Evolutionary conservation across 768 basidiomycete species (phyloP).

Genomic region (Amyloporia xantha): DNA sequence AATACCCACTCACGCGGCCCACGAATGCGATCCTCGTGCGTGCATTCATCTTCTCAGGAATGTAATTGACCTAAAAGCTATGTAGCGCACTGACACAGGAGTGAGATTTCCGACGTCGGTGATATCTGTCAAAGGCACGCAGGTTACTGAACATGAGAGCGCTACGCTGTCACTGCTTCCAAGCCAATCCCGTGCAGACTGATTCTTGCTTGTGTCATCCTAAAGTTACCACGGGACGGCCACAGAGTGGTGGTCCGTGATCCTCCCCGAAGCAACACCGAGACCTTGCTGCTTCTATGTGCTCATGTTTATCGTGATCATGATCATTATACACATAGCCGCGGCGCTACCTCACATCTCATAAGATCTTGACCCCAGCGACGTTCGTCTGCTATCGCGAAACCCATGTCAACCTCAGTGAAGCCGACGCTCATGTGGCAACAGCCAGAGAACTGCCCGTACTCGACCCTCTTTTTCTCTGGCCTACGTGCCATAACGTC

Average conservation of each 20-base stretch:
- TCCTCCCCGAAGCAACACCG: neutral
- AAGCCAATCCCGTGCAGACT: no score
- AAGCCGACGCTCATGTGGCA: neutral
- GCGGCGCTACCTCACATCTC: slow-evolving; percentile 1
- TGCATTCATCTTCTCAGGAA: no score
- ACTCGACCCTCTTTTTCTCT: slow-evolving; percentile 31
- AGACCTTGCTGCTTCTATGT: neutral
- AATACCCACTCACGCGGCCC: no score
- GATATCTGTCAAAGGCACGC: no score
- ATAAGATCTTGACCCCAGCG: neutral
- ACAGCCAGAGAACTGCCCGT: slow-evolving; percentile 7
- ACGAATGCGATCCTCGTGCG: no score
- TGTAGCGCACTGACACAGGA: no score
- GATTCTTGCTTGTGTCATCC: no score
- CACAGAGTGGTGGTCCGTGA: neutral
- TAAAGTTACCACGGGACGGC: no score
- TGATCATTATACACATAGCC: neutral
- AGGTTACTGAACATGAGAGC: no score
- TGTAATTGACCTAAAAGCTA: no score
- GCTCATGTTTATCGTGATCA: neutral
- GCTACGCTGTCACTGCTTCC: no score
- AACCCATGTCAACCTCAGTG: neutral
- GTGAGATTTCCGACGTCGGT: no score
- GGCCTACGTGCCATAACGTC: slow-evolving; percentile 27
- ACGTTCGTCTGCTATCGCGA: neutral